phyloP scores from a whole-genome alignment of 192 early-diverging fungal species.

The Rhizophagus clarus region DNA sequence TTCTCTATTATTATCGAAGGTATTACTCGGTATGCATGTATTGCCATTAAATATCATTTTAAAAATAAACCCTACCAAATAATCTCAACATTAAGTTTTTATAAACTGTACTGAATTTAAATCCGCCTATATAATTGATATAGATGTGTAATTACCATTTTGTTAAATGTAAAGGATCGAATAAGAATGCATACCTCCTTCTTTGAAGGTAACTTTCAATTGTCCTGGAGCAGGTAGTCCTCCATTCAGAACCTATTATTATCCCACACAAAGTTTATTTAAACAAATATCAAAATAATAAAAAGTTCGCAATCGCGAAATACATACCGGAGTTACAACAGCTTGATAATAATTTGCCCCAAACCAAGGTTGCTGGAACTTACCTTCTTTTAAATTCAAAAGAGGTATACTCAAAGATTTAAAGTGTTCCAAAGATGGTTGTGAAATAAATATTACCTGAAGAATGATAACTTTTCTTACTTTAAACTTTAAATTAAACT shows the following conservation, averaged over 20 bases:
- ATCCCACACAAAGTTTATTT: neutral
- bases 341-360: constrained; percentile 52
- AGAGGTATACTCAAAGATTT: constrained; percentile 41
- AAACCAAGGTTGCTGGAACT: constrained; percentile 59
- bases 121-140: constrained; percentile 37
- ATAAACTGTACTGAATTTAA: constrained; percentile 49
- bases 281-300: neutral
- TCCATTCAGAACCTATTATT: constrained; percentile 43
- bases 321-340: constrained; percentile 43
- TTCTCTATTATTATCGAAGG: constrained; percentile 8
- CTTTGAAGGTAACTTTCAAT: constrained; percentile 53
- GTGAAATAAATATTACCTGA: constrained; percentile 38
- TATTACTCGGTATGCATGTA: constrained; percentile 17
- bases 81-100: constrained; percentile 38
- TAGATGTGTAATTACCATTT: neutral
- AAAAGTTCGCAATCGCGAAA: neutral
- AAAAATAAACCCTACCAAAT: constrained; percentile 32
- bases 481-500: neutral
- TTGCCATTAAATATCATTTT: neutral
- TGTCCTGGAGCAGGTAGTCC: constrained; percentile 44
- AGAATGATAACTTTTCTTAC: neutral
- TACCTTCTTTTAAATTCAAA: constrained; percentile 43
- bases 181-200: constrained; percentile 41
- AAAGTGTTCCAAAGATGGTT: constrained; percentile 18
- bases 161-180: neutral